Base-by-base conservation (phyloP, 169 alveolate genomes). In the Plasmodium inui region DNA sequence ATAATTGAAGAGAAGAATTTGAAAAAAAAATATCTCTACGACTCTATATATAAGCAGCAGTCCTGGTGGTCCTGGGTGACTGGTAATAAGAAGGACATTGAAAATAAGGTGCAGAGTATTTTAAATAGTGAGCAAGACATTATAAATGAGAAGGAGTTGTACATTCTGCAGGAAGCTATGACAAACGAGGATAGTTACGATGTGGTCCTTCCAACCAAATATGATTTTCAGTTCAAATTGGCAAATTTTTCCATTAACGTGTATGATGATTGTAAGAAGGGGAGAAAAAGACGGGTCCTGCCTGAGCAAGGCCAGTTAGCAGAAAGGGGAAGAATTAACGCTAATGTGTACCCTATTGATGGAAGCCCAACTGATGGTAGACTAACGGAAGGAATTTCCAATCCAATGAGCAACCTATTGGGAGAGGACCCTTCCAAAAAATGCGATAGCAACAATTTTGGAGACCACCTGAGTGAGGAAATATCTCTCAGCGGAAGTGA, bases 31-130 rank as follows among this genome's bases (percentile, higher is more conserved):
- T 93, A 82, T 55, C 86, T 85, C 41, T 93, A 88, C 80, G 96
- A 93, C 37, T 94, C 96, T 10, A 89, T 89, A 71, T 95, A 83
- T 74, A 89, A 93, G 88, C 96, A 91, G 53, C 96, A 74, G 89
- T 92, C 95, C 41, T 95, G 97, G 97, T 95, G 97, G 97, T 83
- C 95, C 41, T 95, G 97, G 97, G 96, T 91, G 7, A 95, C 96
- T 0, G 95, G 96, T 26, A 82, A 93, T 91, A 91, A 91, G 74
- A 91, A 91, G 76, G 95, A 91, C 50, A 91, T 91, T 28, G 95
- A 91, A 53, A 91, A 91, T 71, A 91, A 91, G 71, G 95, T 91
- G 19, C 95, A 91, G 44, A 81, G 72, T 46, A 91, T 91, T 82
- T 91, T 91, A 82, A 80, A 91, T 32, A 91, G 92, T 50, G 95